Conservation (phyloP, 164 flowering plant genomes). For the Protea cynaroides region DNA sequence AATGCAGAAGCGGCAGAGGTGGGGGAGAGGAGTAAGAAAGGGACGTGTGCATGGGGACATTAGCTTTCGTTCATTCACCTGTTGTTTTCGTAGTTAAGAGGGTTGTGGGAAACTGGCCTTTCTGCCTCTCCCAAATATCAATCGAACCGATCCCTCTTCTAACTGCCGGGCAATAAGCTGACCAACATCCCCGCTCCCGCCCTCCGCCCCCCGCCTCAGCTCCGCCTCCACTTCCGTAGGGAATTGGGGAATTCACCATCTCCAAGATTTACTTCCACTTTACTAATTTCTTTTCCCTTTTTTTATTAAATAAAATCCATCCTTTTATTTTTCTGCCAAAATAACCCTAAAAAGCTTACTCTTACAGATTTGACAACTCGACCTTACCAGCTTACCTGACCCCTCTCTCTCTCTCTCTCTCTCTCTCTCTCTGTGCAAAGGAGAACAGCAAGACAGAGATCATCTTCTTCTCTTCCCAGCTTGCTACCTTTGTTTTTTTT, state of each 20-base stretch:
- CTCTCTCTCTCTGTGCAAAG: neutral
- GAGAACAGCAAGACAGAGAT: constrained; percentile 12
- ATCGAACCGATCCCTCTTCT: no score
- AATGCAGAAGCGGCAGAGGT: constrained; percentile 52
- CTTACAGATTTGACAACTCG: constrained; percentile 45
- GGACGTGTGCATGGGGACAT: constrained; percentile 64
- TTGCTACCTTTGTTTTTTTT: constrained; percentile 35
- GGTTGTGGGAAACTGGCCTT: neutral
- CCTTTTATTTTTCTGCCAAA: no score
- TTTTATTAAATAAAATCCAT: no score
- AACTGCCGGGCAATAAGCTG: constrained; percentile 33
- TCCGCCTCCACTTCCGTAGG: constrained; percentile 29
- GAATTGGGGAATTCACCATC: constrained; percentile 9
- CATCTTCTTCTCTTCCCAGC: constrained; percentile 6
- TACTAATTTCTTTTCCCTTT: no score
- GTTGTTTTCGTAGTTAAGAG: constrained; percentile 55
- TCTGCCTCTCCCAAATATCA: constrained; percentile 38
- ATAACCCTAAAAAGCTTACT: constrained; percentile 7
- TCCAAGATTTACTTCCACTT: neutral
- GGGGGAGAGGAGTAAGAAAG: constrained; percentile 54
- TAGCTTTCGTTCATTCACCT: constrained; percentile 48
- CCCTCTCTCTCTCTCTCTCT: neutral
- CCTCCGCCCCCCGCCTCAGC: no score
- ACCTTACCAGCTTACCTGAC: neutral
- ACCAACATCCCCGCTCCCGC: neutral